Evolutionary conservation across 441 rosid genomes (phyloP), one percentile per base, ranked within the genome.

Genomic region (Bruguiera hainesii): DNA sequence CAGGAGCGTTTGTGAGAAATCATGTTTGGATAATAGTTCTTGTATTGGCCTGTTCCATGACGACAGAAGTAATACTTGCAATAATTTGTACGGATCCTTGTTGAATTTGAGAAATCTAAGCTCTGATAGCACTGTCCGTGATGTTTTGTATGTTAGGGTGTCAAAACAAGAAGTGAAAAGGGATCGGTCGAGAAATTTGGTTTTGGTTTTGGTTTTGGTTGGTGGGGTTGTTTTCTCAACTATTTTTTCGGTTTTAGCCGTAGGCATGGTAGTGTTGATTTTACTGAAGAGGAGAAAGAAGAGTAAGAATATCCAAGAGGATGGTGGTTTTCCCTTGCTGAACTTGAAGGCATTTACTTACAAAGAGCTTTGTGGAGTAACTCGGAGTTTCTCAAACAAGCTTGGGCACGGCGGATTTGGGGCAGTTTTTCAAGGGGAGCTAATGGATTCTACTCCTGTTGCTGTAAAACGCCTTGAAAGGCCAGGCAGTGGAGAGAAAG

Each of bases 401-500:
- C 83, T 91, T 1, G 97, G 97, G 28, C 93, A 91, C 3, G 97
- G 96, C 23, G 96, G 97, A 53, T 91, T 91, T 16, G 97, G 97
- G 3, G 89, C 89, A 0, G 97, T 89, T 61, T 91, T 91, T 69
- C 81, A 79, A 62, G 96, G 96, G 0, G 83, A 81, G 64, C 77
- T 90, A 61, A 72, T 74, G 0, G 93, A 85, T 82, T 84, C 98
- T 60, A 80, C 82, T 37, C 67, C 19, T 1, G 78, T 92, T 29
- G 96, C 98, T 0, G 95, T 92, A 66, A 92, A 92, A 77, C 92
- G 94, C 73, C 87, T 92, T 1, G 93, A 92, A 63, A 86, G 93
- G 83, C 91, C 84, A 0, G 91, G 93, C 28, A 76, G 87, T 19
- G 96, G 91, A 4, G 94, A 89, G 83, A 87, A 79, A 59, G 96